These are phyloP conservation scores for Capsicum rhomboideum DNA, from an alignment of 257 asterid species.

Conservation along the genomic window DNA sequence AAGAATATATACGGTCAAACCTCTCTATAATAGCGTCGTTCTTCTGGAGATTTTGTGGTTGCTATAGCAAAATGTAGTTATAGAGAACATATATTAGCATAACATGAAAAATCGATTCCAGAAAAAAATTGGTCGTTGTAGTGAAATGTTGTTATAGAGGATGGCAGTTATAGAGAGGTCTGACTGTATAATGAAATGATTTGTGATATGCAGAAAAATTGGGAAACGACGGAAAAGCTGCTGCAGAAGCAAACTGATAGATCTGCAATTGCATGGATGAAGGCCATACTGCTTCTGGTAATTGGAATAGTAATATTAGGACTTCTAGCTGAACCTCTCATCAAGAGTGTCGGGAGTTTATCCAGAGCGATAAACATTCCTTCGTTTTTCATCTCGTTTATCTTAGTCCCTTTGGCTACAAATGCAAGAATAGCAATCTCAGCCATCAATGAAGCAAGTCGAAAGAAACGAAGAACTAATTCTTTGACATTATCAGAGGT, in stretches of 20 bases:
- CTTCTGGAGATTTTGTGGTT: neutral
- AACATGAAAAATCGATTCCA: too few relatives aligned
- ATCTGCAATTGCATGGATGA: conserved; percentile 36
- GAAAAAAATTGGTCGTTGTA: neutral
- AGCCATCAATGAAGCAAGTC: conserved; percentile 32
- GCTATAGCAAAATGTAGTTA: neutral
- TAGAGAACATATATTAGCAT: neutral
- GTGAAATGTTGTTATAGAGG: neutral
- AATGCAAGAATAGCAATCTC: conserved; percentile 56
- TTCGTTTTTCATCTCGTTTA: conserved; percentile 45
- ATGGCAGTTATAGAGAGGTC: neutral
- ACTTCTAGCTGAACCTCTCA: conserved; percentile 52
- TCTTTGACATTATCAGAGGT: conserved; percentile 66
- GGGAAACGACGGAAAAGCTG: conserved; percentile 49
- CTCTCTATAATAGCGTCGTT: neutral
- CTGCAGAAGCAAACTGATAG: conserved; percentile 34
- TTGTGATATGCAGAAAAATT: conserved; percentile 36
- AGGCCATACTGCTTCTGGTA: conserved; percentile 33
- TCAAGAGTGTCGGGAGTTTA: conserved; percentile 40
- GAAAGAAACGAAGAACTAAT: conserved; percentile 36
- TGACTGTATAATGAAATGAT: neutral
- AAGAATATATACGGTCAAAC: neutral
- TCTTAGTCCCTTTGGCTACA: conserved; percentile 49
- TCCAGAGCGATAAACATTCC: conserved; percentile 34
- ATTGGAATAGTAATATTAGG: conserved; percentile 44